phyloP scores from a whole-genome alignment of 2,329 filamentous ascomycete genomes.

The Aspergillus alliaceus region DNA sequence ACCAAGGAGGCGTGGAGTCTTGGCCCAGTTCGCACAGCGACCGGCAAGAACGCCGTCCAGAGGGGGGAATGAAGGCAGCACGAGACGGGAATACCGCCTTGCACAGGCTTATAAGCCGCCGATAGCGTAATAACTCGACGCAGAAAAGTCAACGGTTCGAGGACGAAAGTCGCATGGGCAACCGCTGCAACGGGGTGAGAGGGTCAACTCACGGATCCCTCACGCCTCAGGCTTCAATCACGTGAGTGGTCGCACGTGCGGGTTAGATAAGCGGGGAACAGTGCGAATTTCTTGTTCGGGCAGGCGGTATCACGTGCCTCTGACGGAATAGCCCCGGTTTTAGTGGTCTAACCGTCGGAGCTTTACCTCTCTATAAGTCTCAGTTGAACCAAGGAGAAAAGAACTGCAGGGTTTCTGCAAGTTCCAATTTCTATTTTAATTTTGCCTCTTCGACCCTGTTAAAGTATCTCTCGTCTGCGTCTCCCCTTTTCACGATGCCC shows the following conservation, averaged over 20 bases:
- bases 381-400: not conserved
- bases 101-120: constrained; percentile 29
- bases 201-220: constrained; percentile 22
- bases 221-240: constrained; percentile 19
- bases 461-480: not conserved
- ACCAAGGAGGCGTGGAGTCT: constrained; percentile 33
- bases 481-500: constrained; percentile 48
- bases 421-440: not conserved
- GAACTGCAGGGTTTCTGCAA: constrained; percentile 1
- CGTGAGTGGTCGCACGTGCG: constrained; percentile 15
- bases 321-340: not conserved
- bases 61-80: constrained; percentile 25
- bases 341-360: not conserved
- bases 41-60: constrained; percentile 24
- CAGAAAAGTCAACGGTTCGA: constrained; percentile 20
- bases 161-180: constrained; percentile 27
- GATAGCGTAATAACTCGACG: constrained; percentile 21
- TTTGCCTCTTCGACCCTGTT: not conserved
- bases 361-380: not conserved
- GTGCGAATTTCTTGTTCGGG: not conserved
- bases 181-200: constrained; percentile 22
- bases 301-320: constrained; percentile 17
- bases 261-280: constrained; percentile 12
- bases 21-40: constrained; percentile 30
- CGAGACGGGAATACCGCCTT: constrained; percentile 32